Base-by-base conservation (phyloP, 805 yeast species). In the Suhomyces faveliae region DNA sequence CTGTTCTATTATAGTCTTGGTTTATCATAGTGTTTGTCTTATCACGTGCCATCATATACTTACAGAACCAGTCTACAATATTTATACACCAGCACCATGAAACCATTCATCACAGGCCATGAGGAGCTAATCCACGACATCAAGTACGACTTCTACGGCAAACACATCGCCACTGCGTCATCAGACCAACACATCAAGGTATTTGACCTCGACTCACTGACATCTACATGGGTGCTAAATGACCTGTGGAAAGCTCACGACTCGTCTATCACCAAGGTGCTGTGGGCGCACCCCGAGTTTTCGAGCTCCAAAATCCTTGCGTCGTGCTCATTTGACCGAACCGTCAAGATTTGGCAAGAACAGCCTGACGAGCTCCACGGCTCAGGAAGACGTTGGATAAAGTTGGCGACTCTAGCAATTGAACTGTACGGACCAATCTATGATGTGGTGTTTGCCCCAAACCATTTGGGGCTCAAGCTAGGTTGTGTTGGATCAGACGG, bases 201-300 rank as follows among this genome's bases (percentile, higher is more conserved):
- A 25, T 94, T 90, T 63, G 92, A 88, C 61, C 71, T 86, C 27
- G 87, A 85, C 56, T 67, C 82, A 12, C 69, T 77, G 22, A 76
- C 85, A 1, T 80, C 78, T n/a, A 77, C 82, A 15, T 94, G 98
- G 98, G 79, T 80, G 15, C 68, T 88, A 47, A 84, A 85, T 59
- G 97, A 92, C 66, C 83, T 87, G 42, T 94, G 97, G 95, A 87
- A 87, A 55, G 98, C 98, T 0, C 99, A 94, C 62, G 97, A 94
- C 58, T 83, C 96, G 6, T 80, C 90, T 49, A 80, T 94, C 21
- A 87, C 89, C 17, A 81, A 85, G 55, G 74, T 94, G 8, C 82
- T 83, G 41, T 94, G 97, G 95, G 97, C 98, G 0, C 86, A 89
- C 43, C 99, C 99, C 1, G 95, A 92, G 64, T 90, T 83, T 66